These are phyloP conservation scores for Pyrenophora tritici-repentis DNA, from an alignment of 2,329 filamentous ascomycete genomes.

Conservation along the genomic window DNA sequence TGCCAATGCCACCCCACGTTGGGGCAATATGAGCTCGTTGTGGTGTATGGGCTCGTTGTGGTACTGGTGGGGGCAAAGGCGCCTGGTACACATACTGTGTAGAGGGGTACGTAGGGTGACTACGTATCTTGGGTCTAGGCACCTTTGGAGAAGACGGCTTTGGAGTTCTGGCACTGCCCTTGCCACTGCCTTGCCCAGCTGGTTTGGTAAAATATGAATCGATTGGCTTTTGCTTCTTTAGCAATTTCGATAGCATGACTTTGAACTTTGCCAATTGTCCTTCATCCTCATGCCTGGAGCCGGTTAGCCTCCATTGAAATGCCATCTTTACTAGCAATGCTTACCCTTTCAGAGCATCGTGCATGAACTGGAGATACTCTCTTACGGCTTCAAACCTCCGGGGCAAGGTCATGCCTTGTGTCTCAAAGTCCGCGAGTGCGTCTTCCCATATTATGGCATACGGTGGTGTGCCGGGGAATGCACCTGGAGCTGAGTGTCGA, in stretches of 20 bases:
- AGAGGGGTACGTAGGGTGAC: constrained; percentile 34
- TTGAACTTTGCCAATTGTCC: constrained; percentile 39
- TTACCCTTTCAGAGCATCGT: constrained; percentile 54
- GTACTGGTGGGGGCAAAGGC: constrained; percentile 7
- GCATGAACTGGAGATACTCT: constrained; percentile 53
- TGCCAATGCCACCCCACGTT: constrained; percentile 26
- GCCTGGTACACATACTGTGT: constrained; percentile 19
- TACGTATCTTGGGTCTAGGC: constrained; percentile 36
- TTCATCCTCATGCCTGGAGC: constrained; percentile 33
- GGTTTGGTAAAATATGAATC: constrained; percentile 42
- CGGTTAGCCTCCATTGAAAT: constrained; percentile 16
- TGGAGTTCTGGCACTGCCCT: constrained; percentile 34
- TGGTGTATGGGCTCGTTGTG: constrained; percentile 22
- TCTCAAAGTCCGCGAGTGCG: constrained; percentile 53
- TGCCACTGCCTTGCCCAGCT: constrained; percentile 26
- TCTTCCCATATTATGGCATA: constrained; percentile 59
- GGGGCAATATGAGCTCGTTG: constrained; percentile 25
- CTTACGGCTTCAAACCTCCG: constrained; percentile 58
- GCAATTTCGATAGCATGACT: constrained; percentile 33
- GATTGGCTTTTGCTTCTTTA: constrained; percentile 45
- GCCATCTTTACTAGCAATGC: constrained; percentile 14
- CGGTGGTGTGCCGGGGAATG: constrained; percentile 46
- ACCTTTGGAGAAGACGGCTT: constrained; percentile 32
- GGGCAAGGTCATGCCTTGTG: constrained; percentile 53
- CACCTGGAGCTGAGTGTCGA: constrained; percentile 33